Evolutionary conservation across 2,329 filamentous ascomycete species (phyloP).

Genomic region (Talaromyces pinophilus): DNA sequence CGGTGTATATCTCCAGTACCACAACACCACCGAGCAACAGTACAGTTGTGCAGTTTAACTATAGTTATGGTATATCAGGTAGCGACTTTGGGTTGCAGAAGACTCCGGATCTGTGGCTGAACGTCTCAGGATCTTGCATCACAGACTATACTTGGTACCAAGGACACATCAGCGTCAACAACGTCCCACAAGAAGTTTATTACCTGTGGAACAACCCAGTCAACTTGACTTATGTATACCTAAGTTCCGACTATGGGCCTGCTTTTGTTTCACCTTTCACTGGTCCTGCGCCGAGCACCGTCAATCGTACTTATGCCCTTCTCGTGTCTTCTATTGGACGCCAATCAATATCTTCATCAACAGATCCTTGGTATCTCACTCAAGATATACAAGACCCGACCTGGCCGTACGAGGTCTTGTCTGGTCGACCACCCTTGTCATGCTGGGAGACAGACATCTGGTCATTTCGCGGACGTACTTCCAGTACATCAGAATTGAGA

Average conservation of each 20-base stretch:
- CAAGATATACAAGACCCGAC: neutral
- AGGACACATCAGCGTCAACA: neutral
- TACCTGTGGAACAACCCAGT: neutral
- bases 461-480: conserved; percentile 1
- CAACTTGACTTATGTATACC: neutral
- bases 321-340: neutral
- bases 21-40: neutral
- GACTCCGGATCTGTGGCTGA: conserved; percentile 13
- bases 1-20: neutral
- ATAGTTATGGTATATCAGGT: conserved; percentile 13
- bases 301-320: conserved; percentile 2
- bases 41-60: conserved; percentile 3
- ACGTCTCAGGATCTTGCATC: conserved; percentile 11
- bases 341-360: neutral
- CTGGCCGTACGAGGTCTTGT: neutral
- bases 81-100: conserved; percentile 16
- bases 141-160: conserved; percentile 14
- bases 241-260: neutral
- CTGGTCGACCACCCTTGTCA: conserved; percentile 1
- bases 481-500: neutral
- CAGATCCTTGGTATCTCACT: conserved; percentile 14
- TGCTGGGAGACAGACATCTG: conserved; percentile 12
- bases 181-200: neutral
- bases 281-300: neutral
- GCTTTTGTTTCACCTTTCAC: neutral